Percentiles rank a stretch among this genome's conserved stretches.
Conservation (phyloP, 768 basidiomycete genomes). For the Lactarius sanguifluus region DNA sequence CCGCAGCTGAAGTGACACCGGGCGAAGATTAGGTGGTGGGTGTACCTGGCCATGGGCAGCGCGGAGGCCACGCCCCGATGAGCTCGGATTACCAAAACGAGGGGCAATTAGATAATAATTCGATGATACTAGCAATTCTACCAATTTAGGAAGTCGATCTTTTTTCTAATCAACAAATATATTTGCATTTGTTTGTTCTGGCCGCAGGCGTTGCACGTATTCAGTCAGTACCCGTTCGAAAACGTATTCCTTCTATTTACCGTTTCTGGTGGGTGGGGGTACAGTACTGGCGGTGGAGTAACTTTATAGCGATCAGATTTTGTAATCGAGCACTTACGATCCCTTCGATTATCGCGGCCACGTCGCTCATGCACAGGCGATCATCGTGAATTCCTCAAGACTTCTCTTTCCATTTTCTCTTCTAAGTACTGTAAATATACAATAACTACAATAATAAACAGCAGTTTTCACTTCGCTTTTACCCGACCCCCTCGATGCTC, state of each 20-base stretch:
- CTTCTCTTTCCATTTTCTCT: constrained; percentile 23
- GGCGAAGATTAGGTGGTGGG: constrained; percentile 9
- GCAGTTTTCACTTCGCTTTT: constrained; percentile 20
- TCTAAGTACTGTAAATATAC: constrained; percentile 29
- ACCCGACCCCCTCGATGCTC: constrained; percentile 23
- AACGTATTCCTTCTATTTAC: neutral
- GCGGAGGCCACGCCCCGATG: constrained; percentile 18
- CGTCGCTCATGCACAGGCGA: neutral
- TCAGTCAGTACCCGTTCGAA: neutral
- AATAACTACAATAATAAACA: constrained; percentile 32
- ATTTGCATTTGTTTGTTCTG: constrained; percentile 12
- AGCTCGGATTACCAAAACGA: constrained; percentile 20
- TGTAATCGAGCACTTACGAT: constrained; percentile 1
- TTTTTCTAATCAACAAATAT: neutral
- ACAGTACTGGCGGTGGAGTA: neutral
- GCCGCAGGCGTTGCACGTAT: constrained; percentile 3
- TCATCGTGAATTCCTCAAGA: neutral
- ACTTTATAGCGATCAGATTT: constrained; percentile 9
- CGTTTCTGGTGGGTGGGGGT: neutral
- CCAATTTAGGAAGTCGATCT: constrained; percentile 16
- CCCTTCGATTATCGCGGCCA: constrained; percentile 9
- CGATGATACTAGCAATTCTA: constrained; percentile 3
- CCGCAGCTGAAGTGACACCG: constrained; percentile 15
- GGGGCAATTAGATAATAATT: constrained; percentile 1
- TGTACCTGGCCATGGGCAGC: neutral